Evolutionary conservation across 2,329 filamentous ascomycete genomes (phyloP).

Genomic region (Torrubiellomyces zombiae): DNA sequence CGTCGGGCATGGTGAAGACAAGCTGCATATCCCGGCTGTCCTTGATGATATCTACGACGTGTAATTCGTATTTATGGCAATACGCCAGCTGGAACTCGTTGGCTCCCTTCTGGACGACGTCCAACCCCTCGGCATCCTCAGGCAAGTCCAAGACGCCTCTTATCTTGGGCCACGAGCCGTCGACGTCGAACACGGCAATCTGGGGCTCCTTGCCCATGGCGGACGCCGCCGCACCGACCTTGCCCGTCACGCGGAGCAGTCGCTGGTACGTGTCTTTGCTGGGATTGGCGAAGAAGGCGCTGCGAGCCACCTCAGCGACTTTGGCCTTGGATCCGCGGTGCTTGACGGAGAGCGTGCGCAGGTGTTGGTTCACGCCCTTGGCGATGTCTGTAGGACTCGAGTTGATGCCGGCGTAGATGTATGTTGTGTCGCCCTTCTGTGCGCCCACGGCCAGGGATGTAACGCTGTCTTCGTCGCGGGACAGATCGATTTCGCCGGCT

Average conservation of each 20-base stretch:
- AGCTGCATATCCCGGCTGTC: conserved; percentile 28
- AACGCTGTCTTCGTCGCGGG: conserved; percentile 75
- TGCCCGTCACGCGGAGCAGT: conserved; percentile 38
- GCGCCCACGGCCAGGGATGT: conserved; percentile 61
- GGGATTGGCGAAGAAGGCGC: conserved; percentile 32
- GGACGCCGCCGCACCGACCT: conserved; percentile 64
- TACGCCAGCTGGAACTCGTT: conserved; percentile 58
- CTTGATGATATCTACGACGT: conserved; percentile 42
- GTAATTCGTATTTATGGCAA: conserved; percentile 61
- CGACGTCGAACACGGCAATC: conserved; percentile 59
- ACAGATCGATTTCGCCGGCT: conserved; percentile 58
- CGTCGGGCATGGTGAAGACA: conserved; percentile 39
- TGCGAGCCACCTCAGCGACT: conserved; percentile 35
- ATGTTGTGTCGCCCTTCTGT: conserved; percentile 35
- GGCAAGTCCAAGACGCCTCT: conserved; percentile 32
- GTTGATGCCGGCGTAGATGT: conserved; percentile 64
- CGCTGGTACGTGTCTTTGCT: conserved; percentile 42
- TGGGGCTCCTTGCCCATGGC: conserved; percentile 61
- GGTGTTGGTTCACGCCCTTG: conserved; percentile 67
- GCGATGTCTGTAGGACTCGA: conserved; percentile 56
- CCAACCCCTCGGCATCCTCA: conserved; percentile 50
- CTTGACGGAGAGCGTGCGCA: conserved; percentile 56
- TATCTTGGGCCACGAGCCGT: conserved; percentile 28
- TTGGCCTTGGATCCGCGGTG: conserved; percentile 16
- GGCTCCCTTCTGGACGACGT: conserved; percentile 44